Evolutionary conservation across 2,329 filamentous ascomycete species (phyloP).

Genomic region (Botrytis tulipae): DNA sequence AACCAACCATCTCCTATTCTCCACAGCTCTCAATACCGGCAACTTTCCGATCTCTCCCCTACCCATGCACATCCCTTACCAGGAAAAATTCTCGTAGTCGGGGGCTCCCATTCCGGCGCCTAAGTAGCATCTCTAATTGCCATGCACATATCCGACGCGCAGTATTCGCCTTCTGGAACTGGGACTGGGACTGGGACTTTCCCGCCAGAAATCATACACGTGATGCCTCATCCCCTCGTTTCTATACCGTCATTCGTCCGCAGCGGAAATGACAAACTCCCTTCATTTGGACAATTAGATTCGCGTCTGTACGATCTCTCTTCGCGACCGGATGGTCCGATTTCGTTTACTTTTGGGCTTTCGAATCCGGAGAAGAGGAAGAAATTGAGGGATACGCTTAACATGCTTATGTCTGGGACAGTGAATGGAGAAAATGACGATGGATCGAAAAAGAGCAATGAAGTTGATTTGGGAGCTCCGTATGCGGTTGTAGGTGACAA

Average conservation of each 20-base stretch:
- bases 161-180: constrained; percentile 28
- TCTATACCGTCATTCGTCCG: constrained; percentile 2
- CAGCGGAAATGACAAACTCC: neutral
- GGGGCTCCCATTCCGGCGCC: constrained; percentile 21
- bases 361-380: neutral
- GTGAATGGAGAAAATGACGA: neutral
- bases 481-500: constrained; percentile 31
- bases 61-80: neutral
- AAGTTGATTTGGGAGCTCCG: neutral
- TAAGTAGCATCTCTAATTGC: constrained; percentile 20
- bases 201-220: neutral
- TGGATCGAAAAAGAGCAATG: too few species aligned
- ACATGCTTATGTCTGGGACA: neutral
- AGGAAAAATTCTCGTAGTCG: constrained; percentile 18
- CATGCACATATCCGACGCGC: constrained; percentile 42
- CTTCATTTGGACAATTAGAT: constrained; percentile 5
- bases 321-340: neutral
- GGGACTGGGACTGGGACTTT: constrained; percentile 4
- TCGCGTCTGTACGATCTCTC: neutral
- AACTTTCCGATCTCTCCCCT: neutral
- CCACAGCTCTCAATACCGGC: constrained; percentile 12
- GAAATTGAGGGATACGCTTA: neutral
- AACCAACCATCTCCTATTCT: neutral
- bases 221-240: constrained; percentile 1
- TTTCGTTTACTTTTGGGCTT: neutral